A percentile compares a stretch with the other conserved stretches of the same genome.
Evolutionary conservation across 2,329 filamentous ascomycete genomes (phyloP).

Genomic region (Colletotrichum somersetense): DNA sequence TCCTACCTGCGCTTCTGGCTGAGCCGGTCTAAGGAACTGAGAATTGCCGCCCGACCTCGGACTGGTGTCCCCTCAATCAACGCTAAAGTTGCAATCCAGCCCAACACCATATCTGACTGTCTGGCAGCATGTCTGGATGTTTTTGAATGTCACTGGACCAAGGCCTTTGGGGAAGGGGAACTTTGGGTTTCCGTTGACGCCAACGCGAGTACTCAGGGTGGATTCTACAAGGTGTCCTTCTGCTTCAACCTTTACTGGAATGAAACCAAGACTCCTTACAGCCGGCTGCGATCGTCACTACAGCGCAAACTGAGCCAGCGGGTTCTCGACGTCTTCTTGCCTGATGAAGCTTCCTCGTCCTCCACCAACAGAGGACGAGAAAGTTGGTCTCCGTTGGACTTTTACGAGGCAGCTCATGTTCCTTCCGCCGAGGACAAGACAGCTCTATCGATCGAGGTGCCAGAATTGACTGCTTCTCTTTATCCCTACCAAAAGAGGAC

Average conservation of each 20-base stretch:
- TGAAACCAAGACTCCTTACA: constrained; percentile 50
- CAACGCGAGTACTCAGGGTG: constrained; percentile 47
- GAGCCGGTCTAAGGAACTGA: constrained; percentile 5
- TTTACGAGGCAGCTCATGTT: constrained; percentile 78
- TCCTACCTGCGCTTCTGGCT: constrained; percentile 4
- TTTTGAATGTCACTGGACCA: constrained; percentile 37
- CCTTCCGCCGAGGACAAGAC: constrained; percentile 61
- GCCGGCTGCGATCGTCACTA: constrained; percentile 46
- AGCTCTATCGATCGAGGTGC: constrained; percentile 56
- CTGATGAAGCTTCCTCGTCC: constrained; percentile 46
- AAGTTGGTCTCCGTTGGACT: constrained; percentile 65
- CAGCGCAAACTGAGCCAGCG: constrained; percentile 51
- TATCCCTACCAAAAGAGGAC: constrained; percentile 81
- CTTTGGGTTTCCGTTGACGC: constrained; percentile 54
- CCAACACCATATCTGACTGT: constrained; percentile 5
- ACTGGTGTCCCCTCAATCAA: constrained; percentile 1
- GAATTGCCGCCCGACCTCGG: constrained; percentile 13
- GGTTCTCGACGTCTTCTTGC: constrained; percentile 55
- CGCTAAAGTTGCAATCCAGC: constrained; percentile 8
- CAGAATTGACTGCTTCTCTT: constrained; percentile 63
- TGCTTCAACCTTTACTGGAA: constrained; percentile 59
- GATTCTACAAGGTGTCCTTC: constrained; percentile 49
- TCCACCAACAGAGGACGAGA: constrained; percentile 37
- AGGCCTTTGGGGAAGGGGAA: constrained; percentile 25
- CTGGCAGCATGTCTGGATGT: constrained; percentile 39